phyloP scores from a whole-genome alignment of 1,284 basidiomycete species.

The Chiua sp. region DNA sequence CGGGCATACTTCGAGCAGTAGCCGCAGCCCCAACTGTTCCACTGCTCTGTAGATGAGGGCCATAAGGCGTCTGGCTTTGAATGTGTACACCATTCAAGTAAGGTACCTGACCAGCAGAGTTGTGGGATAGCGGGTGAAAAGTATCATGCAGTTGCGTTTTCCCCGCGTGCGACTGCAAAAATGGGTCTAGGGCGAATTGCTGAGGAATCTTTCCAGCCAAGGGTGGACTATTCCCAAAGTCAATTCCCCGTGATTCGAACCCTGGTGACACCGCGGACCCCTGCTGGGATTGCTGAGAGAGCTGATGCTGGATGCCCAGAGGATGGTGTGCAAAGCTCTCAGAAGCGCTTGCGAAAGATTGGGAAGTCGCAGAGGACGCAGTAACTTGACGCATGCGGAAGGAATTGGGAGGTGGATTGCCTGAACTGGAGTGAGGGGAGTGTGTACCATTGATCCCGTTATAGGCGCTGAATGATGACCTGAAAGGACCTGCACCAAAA shows the following conservation, averaged over 20 bases:
- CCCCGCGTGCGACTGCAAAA: slow-evolving; percentile 34
- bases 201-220: slow-evolving; percentile 34
- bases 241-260: slow-evolving; percentile 37
- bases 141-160: slow-evolving; percentile 42
- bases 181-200: slow-evolving; percentile 39
- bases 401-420: slow-evolving; percentile 33
- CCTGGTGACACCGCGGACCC: slow-evolving; percentile 24
- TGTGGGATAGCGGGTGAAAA: slow-evolving; percentile 37
- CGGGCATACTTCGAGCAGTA: slow-evolving; percentile 34
- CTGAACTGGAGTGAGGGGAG: slow-evolving; percentile 23
- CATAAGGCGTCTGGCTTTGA: slow-evolving; percentile 75
- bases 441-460: slow-evolving; percentile 34
- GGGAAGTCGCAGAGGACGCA: slow-evolving; percentile 22
- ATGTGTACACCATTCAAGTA: slow-evolving; percentile 52
- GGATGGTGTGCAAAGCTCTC: slow-evolving; percentile 33
- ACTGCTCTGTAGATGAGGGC: slow-evolving; percentile 64
- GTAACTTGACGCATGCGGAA: slow-evolving; percentile 41
- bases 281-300: slow-evolving; percentile 45
- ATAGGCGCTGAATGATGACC: slow-evolving; percentile 43
- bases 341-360: slow-evolving; percentile 29
- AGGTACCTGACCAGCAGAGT: slow-evolving; percentile 32
- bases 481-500: slow-evolving; percentile 41
- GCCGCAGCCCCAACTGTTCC: slow-evolving; percentile 28
- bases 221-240: slow-evolving; percentile 37
- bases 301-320: slow-evolving; percentile 38